Conservation (phyloP, 768 basidiomycete genomes). For the Termitomyces sp. region DNA sequence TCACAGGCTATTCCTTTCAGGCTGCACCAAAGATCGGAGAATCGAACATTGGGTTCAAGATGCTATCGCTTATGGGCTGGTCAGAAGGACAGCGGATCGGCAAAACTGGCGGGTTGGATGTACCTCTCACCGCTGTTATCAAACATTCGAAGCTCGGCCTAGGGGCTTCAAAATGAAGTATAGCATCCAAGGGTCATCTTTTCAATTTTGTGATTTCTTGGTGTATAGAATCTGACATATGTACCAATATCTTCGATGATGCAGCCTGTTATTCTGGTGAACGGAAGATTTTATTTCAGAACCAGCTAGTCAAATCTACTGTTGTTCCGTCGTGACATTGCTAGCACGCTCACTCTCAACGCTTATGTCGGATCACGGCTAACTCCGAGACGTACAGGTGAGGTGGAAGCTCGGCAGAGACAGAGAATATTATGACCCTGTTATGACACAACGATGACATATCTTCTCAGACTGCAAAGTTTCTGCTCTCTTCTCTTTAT, state of each 20-base stretch:
- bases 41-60: slow-evolving; percentile 81
- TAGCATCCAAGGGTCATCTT: background rate
- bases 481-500: background rate
- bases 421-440: background rate
- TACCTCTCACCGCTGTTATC: slow-evolving; percentile 78
- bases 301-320: background rate
- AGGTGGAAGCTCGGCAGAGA: background rate
- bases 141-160: slow-evolving; percentile 85
- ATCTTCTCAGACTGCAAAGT: too few relatives aligned
- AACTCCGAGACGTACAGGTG: background rate
- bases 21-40: slow-evolving; percentile 79
- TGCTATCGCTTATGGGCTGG: slow-evolving; percentile 93
- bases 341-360: too few relatives aligned
- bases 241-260: background rate
- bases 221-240: background rate
- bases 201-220: background rate
- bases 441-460: background rate
- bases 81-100: slow-evolving; percentile 79
- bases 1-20: slow-evolving; percentile 26
- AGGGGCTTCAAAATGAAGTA: slow-evolving; percentile 49
- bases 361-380: background rate
- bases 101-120: slow-evolving; percentile 58
- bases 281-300: background rate
- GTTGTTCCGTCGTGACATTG: too few relatives aligned
- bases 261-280: too few relatives aligned